A percentile compares a stretch with the other conserved stretches of the same genome.
These are phyloP conservation scores for Pleomassaria siparia DNA, from an alignment of 2,329 filamentous ascomycete genomes.

Conservation along the genomic window DNA sequence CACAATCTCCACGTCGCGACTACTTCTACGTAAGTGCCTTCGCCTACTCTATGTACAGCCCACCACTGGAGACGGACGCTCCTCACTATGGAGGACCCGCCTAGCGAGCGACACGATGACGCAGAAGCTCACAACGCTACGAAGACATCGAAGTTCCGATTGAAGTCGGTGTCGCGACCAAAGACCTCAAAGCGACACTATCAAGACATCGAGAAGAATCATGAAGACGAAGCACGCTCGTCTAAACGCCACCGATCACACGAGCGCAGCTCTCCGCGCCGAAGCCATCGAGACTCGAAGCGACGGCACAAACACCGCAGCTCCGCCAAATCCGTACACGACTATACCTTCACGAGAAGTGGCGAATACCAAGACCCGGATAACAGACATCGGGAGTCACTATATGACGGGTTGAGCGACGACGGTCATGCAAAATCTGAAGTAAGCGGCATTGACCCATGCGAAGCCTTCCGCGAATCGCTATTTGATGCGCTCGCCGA, in stretches of 20 bases:
- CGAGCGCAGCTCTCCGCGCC: constrained; percentile 11
- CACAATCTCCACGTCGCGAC: neutral
- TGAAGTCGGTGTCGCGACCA: constrained; percentile 36
- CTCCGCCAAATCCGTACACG: constrained; percentile 15
- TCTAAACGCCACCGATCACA: constrained; percentile 19
- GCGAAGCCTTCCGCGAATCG: constrained; percentile 84
- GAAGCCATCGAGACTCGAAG: constrained; percentile 17
- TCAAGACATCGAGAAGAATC: constrained; percentile 6
- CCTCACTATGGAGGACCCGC: constrained; percentile 32
- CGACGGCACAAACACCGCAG: constrained; percentile 17
- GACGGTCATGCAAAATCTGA: constrained; percentile 37
- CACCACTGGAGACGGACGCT: constrained; percentile 9
- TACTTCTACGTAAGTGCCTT: neutral
- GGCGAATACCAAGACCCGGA: constrained; percentile 37
- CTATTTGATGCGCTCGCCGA: constrained; percentile 97
- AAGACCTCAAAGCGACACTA: constrained; percentile 20
- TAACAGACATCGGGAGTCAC: constrained; percentile 33
- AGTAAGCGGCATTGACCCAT: constrained; percentile 51
- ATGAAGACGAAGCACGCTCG: constrained; percentile 6
- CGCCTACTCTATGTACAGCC: constrained; percentile 19
- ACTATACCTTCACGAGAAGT: constrained; percentile 27
- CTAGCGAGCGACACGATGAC: constrained; percentile 18
- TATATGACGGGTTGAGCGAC: constrained; percentile 31
- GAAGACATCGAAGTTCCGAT: constrained; percentile 41
- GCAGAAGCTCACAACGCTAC: constrained; percentile 26